Evolutionary conservation across 257 asterid species (phyloP).

Genomic region (Linderniella brevidens): DNA sequence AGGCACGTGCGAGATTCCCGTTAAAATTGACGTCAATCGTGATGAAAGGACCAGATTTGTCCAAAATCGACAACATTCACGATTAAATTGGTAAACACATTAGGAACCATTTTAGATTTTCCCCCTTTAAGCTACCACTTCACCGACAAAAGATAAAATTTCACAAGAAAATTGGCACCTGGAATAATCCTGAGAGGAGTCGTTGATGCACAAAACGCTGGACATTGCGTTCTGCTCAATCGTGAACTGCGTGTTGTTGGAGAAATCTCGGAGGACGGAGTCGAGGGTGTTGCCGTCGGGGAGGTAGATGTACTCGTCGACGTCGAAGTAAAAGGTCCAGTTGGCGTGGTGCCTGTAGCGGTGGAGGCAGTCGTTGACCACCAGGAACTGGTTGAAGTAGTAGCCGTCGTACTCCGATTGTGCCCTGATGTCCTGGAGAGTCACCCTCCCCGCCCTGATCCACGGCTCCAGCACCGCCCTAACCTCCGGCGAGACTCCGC

Average conservation of each 20-base stretch:
- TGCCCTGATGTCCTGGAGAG: conserved; percentile 38
- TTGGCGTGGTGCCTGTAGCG: conserved; percentile 37
- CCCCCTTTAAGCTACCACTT: too few species aligned
- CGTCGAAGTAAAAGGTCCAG: conserved; percentile 51
- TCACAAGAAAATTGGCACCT: conserved; percentile 13
- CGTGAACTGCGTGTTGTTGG: conserved; percentile 44
- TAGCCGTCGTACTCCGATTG: conserved; percentile 48
- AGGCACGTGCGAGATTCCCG: too few species aligned
- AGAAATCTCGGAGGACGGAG: conserved; percentile 24
- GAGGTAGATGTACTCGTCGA: conserved; percentile 40
- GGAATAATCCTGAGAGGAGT: conserved; percentile 20
- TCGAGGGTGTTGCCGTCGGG: conserved; percentile 30
- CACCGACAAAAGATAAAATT: too few species aligned
- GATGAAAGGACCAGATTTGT: too few species aligned
- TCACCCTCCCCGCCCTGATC: conserved; percentile 33
- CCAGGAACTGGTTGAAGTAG: conserved; percentile 44
- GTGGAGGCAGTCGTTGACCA: conserved; percentile 57
- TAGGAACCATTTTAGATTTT: too few species aligned
- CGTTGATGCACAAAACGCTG: conserved; percentile 30
- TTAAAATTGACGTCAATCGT: too few species aligned
- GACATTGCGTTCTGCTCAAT: conserved; percentile 55
- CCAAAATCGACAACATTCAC: too few species aligned
- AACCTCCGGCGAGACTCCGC: conserved; percentile 42
- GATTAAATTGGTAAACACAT: too few species aligned
- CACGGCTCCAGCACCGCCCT: conserved; percentile 48